These are phyloP conservation scores for Hyparrhenia diplandra DNA, from an alignment of 176 grass and related monocot species.

Conservation along the genomic window DNA sequence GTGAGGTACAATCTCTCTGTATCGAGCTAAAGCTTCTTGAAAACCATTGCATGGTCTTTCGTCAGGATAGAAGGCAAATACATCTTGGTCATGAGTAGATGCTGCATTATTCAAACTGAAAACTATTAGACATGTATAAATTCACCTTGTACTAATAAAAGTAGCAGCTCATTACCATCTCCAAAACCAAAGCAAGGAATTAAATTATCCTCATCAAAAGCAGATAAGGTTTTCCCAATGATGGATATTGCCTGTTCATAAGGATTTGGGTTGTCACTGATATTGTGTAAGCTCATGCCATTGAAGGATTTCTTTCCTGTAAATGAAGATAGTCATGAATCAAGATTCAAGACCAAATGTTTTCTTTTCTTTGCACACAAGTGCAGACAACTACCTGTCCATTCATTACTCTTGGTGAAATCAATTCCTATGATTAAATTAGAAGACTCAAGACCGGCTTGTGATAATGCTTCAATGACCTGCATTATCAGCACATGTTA, in stretches of 20 bases:
- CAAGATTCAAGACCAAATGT: neutral
- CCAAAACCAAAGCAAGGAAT: constrained; percentile 97
- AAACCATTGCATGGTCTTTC: constrained; percentile 81
- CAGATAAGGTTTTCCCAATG: constrained; percentile 74
- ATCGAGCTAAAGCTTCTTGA: constrained; percentile 68
- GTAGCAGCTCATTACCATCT: constrained; percentile 58
- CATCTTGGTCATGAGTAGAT: constrained; percentile 84
- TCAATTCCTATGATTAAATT: constrained; percentile 85
- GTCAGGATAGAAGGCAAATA: constrained; percentile 75
- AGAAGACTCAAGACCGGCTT: constrained; percentile 74
- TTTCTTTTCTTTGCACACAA: constrained; percentile 8
- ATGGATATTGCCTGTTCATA: constrained; percentile 89
- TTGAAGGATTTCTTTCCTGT: constrained; percentile 66
- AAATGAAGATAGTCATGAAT: neutral
- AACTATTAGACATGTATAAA: constrained; percentile 10
- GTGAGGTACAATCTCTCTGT: constrained; percentile 77
- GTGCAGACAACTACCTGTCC: constrained; percentile 47
- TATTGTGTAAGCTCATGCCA: constrained; percentile 75
- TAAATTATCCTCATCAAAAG: constrained; percentile 93
- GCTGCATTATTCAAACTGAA: constrained; percentile 46
- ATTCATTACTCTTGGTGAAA: constrained; percentile 85
- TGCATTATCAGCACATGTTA: constrained; percentile 32
- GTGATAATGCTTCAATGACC: constrained; percentile 67
- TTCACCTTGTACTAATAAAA: constrained; percentile 2
- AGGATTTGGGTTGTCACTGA: constrained; percentile 68